Evolutionary conservation across 2,329 filamentous ascomycete species (phyloP).

Genomic region (Aspergillus cejpii): DNA sequence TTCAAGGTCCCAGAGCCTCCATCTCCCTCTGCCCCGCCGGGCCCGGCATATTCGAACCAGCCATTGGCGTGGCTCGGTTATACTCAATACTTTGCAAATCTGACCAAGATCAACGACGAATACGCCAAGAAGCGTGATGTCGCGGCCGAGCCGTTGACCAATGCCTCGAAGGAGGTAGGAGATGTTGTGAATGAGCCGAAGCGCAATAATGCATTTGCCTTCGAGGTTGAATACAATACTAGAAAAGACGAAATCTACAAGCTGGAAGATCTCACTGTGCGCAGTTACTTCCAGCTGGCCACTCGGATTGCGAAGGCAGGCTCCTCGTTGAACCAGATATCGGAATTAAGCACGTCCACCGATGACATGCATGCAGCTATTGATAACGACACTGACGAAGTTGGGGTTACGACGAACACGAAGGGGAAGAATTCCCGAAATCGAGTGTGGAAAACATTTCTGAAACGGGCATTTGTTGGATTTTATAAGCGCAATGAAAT

Average conservation of each 20-base stretch:
- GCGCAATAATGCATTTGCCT: slow-evolving; percentile 56
- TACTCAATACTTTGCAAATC: slow-evolving; percentile 87
- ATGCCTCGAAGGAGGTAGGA: not conserved
- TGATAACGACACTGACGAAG: slow-evolving; percentile 1
- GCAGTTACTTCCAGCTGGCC: slow-evolving; percentile 72
- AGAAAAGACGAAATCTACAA: slow-evolving; percentile 67
- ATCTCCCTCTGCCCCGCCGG: slow-evolving; percentile 64
- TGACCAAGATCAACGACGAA: slow-evolving; percentile 82
- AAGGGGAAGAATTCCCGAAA: slow-evolving; percentile 42
- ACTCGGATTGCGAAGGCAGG: slow-evolving; percentile 60
- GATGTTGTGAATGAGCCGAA: slow-evolving; percentile 58
- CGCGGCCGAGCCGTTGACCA: slow-evolving; percentile 7
- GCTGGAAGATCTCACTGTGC: slow-evolving; percentile 75
- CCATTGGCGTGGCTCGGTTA: slow-evolving; percentile 71
- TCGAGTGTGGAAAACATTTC: slow-evolving; percentile 70
- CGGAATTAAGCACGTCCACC: slow-evolving; percentile 16
- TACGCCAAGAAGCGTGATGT: slow-evolving; percentile 31
- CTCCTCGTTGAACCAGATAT: slow-evolving; percentile 18
- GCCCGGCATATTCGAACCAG: slow-evolving; percentile 85
- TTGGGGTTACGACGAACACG: slow-evolving; percentile 36
- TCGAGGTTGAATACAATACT: slow-evolving; percentile 80
- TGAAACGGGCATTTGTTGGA: slow-evolving; percentile 71
- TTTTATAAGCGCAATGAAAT: slow-evolving; percentile 63
- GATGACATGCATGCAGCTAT: slow-evolving; percentile 7
- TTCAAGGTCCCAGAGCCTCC: slow-evolving; percentile 65